These are phyloP conservation scores for Gnetum montanum DNA, from an alignment of 75 land plant species.

Conservation along the genomic window DNA sequence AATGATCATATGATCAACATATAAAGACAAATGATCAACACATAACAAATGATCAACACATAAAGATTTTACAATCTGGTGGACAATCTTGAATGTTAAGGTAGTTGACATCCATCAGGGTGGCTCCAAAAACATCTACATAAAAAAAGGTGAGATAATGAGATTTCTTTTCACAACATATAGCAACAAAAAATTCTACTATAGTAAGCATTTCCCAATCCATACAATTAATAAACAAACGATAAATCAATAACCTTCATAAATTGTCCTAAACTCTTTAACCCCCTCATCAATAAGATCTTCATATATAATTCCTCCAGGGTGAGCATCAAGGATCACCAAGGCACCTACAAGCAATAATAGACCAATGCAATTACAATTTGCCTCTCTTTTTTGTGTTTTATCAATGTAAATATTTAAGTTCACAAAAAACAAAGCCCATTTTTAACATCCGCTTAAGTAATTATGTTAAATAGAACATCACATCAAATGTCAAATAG, in stretches of 20 bases:
- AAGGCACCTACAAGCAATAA: constrained; percentile 44
- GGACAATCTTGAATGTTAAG: constrained; percentile 32
- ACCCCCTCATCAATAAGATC: constrained; percentile 80
- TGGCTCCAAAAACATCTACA: constrained; percentile 84
- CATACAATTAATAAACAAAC: not conserved
- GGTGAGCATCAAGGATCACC: constrained; percentile 82
- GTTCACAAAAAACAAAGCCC: too few species aligned
- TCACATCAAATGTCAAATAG: too few species aligned
- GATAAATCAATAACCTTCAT: constrained; percentile 52
- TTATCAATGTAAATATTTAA: too few species aligned
- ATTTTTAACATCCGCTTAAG: too few species aligned
- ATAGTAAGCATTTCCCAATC: not conserved
- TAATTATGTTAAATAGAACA: too few species aligned
- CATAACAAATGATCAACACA: constrained; percentile 41
- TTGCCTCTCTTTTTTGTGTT: too few species aligned
- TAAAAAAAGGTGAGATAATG: not conserved
- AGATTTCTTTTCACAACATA: constrained; percentile 3
- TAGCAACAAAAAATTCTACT: not conserved
- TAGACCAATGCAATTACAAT: too few species aligned
- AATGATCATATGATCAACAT: too few species aligned
- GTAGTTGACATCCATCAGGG: constrained; percentile 75
- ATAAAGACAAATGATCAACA: too few species aligned
- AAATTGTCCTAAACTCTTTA: constrained; percentile 63
- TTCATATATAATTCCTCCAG: constrained; percentile 70
- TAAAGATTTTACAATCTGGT: constrained; percentile 39